These are phyloP conservation scores for Gossypium rotundifolium DNA, from an alignment of 345 rosid species.

Conservation along the genomic window DNA sequence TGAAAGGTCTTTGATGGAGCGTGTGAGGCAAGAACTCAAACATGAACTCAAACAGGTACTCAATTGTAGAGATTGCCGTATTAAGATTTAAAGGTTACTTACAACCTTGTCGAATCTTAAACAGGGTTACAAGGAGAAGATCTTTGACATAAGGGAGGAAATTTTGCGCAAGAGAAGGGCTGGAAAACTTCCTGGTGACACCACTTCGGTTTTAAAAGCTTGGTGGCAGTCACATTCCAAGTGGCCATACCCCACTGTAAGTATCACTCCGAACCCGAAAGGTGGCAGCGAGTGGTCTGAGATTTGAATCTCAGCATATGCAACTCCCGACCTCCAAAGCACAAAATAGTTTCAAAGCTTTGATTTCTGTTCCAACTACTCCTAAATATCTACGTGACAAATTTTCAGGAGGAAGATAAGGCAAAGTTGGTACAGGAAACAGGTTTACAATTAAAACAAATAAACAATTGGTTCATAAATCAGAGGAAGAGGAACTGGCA, in stretches of 20 bases:
- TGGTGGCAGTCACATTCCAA: slow-evolving; percentile 99
- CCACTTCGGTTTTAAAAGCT: slow-evolving; percentile 77
- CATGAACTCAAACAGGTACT: slow-evolving; percentile 89
- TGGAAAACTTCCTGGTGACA: slow-evolving; percentile 95
- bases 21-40: slow-evolving; percentile 91
- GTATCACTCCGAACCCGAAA: slow-evolving; percentile 3
- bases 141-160: slow-evolving; percentile 91
- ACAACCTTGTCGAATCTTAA: not conserved
- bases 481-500: slow-evolving; percentile 99
- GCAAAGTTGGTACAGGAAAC: slow-evolving; percentile 93
- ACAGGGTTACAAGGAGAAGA: slow-evolving; percentile 96
- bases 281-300: too few species aligned
- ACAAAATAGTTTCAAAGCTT: not conserved
- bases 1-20: slow-evolving; percentile 95
- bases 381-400: not conserved
- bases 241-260: slow-evolving; percentile 99
- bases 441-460: slow-evolving; percentile 91
- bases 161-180: slow-evolving; percentile 96
- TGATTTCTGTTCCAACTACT: not conserved
- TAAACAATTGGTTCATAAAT: slow-evolving; percentile 97
- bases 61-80: not conserved
- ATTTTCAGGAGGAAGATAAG: slow-evolving; percentile 93
- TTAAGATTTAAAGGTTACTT: not conserved
- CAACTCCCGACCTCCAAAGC: too few species aligned
- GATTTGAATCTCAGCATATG: too few species aligned